A percentile compares a stretch with the other conserved stretches of the same genome.
Conservation (phyloP, 2,329 filamentous ascomycete species). For the Sporothrix inflata region DNA sequence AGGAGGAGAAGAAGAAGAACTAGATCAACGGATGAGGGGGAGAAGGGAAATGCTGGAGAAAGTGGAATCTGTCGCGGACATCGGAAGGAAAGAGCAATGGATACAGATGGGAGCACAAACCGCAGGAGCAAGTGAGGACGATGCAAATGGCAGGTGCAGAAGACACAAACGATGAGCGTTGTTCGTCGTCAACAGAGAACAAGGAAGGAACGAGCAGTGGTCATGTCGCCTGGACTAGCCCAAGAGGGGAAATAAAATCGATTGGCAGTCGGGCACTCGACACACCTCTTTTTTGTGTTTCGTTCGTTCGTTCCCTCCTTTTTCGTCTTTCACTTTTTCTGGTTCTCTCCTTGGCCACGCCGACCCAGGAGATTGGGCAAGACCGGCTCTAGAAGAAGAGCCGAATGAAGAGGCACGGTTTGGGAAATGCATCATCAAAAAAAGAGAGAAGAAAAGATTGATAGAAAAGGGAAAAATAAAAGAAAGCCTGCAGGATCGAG, state of each 20-base stretch:
- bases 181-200: not conserved
- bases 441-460: not conserved
- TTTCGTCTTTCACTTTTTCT: not conserved
- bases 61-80: not conserved
- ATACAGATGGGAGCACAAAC: not conserved
- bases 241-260: constrained; percentile 17
- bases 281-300: not conserved
- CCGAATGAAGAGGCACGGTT: too few species aligned
- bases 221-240: constrained; percentile 15
- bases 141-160: not conserved
- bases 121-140: not conserved
- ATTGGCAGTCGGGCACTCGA: not conserved
- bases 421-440: not conserved
- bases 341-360: not conserved
- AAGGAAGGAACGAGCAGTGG: constrained; percentile 18
- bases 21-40: not conserved
- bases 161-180: not conserved
- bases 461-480: not conserved
- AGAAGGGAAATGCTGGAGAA: not conserved
- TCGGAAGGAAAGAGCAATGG: constrained; percentile 5
- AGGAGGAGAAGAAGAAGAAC: not conserved
- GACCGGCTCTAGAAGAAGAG: constrained; percentile 27
- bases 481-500: constrained; percentile 7
- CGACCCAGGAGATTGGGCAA: constrained; percentile 26
- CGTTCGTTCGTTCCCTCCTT: not conserved